Percentiles rank a stretch among this genome's conserved stretches.
These are phyloP conservation scores for Alternaria panax DNA, from an alignment of 2,329 filamentous ascomycete species.

Conservation along the genomic window DNA sequence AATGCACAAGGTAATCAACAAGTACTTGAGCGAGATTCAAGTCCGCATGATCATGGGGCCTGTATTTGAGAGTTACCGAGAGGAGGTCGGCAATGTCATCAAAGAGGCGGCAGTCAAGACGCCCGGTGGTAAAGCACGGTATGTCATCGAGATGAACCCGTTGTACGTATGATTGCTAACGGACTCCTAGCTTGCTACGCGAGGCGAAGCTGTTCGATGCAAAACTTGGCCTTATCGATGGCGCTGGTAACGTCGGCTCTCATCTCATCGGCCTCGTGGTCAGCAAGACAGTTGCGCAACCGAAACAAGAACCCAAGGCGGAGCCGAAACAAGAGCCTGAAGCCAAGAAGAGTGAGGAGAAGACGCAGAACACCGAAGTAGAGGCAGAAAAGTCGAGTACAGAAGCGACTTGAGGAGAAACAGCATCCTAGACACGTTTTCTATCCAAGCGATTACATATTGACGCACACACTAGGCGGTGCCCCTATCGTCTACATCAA, in stretches of 20 bases:
- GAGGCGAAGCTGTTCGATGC: conserved; percentile 77
- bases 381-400: not conserved
- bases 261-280: conserved; percentile 71
- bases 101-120: conserved; percentile 70
- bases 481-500: not conserved
- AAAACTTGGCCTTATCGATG: conserved; percentile 78
- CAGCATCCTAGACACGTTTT: not conserved
- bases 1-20: conserved; percentile 81
- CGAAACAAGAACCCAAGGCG: conserved; percentile 12
- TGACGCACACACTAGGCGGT: not conserved
- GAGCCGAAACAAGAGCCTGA: conserved; percentile 2
- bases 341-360: conserved; percentile 9
- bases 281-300: conserved; percentile 57
- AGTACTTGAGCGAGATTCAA: conserved; percentile 78
- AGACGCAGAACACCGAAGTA: not conserved
- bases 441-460: not conserved
- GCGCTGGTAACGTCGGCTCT: conserved; percentile 76
- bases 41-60: conserved; percentile 85
- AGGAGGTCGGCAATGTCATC: conserved; percentile 78
- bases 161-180: conserved; percentile 10
- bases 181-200: conserved; percentile 68
- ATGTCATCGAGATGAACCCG: conserved; percentile 41
- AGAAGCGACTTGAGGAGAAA: conserved; percentile 3
- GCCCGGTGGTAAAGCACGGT: conserved; percentile 75
- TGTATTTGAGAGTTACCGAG: conserved; percentile 82